Percentiles rank a stretch among this genome's conserved stretches.
These are phyloP conservation scores for Coemansia aciculifera DNA, from an alignment of 192 early-diverging fungal species.

Conservation along the genomic window DNA sequence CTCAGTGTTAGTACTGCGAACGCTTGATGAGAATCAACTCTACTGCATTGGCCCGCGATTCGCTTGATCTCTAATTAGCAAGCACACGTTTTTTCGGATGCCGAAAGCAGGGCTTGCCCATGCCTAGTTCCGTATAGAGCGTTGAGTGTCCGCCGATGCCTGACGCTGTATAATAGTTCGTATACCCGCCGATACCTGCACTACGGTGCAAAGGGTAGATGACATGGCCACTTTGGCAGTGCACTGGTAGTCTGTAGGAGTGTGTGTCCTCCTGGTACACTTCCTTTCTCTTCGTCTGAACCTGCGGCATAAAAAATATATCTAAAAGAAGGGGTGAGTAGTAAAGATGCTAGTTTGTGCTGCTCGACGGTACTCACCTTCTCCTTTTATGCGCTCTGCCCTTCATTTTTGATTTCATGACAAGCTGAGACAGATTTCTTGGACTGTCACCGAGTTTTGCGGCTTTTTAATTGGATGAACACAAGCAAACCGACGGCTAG, in stretches of 20 bases:
- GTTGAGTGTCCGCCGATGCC: not conserved
- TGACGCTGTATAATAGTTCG: not conserved
- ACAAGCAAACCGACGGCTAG: not conserved
- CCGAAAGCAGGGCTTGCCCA: slow-evolving; percentile 1
- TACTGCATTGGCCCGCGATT: not conserved
- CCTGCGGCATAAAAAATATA: not conserved
- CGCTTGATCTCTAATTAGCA: not conserved
- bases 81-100: not conserved
- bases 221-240: not conserved
- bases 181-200: not conserved
- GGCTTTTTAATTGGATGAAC: not conserved
- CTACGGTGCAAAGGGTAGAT: not conserved
- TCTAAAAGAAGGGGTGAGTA: not conserved
- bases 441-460: not conserved
- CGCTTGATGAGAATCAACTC: no score
- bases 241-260: no score
- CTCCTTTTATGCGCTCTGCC: not conserved
- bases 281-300: not conserved
- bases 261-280: not conserved
- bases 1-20: no score
- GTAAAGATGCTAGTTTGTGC: not conserved
- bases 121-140: not conserved
- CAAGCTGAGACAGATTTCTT: not conserved
- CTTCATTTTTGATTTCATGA: not conserved
- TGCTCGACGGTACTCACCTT: not conserved